Evolutionary conservation across 2,329 filamentous ascomycete species (phyloP).

Genomic region (Penicillium paneum): DNA sequence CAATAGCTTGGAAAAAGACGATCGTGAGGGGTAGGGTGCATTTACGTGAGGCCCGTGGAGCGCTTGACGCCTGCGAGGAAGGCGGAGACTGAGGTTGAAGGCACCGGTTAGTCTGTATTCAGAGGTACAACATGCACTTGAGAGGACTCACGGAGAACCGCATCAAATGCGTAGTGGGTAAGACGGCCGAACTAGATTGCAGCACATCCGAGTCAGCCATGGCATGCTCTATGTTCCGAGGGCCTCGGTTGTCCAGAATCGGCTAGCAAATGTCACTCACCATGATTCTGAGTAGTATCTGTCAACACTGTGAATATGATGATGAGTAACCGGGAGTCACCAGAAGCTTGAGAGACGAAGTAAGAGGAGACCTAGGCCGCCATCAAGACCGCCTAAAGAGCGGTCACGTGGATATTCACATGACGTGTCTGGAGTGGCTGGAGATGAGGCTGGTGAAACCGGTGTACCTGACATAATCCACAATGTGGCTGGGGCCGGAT

Average conservation of each 20-base stretch:
- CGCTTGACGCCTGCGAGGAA: constrained; percentile 96
- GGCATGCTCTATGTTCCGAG: background rate
- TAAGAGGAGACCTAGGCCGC: background rate
- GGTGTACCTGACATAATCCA: constrained; percentile 3
- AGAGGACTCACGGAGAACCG: constrained; percentile 24
- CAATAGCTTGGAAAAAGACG: constrained; percentile 1
- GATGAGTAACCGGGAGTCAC: background rate
- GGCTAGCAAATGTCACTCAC: constrained; percentile 9
- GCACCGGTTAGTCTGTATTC: constrained; percentile 5
- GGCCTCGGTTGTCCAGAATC: background rate
- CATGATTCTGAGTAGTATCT: constrained; percentile 12
- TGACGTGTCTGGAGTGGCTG: constrained; percentile 16
- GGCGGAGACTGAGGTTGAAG: constrained; percentile 67
- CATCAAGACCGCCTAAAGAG: constrained; percentile 2
- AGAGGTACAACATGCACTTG: background rate
- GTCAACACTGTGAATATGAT: constrained; percentile 1
- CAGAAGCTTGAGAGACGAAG: background rate
- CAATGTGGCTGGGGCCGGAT: constrained; percentile 1
- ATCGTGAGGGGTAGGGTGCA: constrained; percentile 35
- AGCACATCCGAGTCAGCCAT: constrained; percentile 2
- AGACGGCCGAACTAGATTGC: constrained; percentile 24
- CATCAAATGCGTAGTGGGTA: constrained; percentile 29
- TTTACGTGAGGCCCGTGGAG: constrained; percentile 96
- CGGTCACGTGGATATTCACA: constrained; percentile 14
- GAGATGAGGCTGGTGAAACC: background rate